Base-by-base conservation (phyloP, 2,329 filamentous ascomycete genomes). In the Colletotrichum sp. region DNA sequence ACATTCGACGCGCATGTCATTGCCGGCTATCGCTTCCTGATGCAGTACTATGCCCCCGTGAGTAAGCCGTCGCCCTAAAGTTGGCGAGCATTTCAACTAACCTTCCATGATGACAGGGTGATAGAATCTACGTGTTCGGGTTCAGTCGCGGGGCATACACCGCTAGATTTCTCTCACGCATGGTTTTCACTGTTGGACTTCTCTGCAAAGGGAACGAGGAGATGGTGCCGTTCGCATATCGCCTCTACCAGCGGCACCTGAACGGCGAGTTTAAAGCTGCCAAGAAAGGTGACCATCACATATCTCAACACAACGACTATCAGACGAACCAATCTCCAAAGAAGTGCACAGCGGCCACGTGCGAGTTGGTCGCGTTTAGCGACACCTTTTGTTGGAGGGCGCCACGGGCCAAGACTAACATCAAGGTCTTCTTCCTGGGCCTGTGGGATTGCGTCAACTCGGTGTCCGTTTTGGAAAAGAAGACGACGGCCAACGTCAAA, bases 381-480 rank as follows among this genome's bases (percentile, higher is more conserved):
- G 83, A 84, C 26, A 89, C 88, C 0, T 90, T 90, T 71, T 89
- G 87, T 77, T 85, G 55, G 83, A 85, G 60, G 59, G 15, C 32
- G 15, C 12, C 34, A 10, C 13, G 18, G 62, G 36, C 62, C 4
- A 10, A 21, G n/a, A 28, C 62, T 4, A 85, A 87, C 44, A 86
- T 89, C 65, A 87, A 86, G 57, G 85, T 90, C 9, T 87, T 88
- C 80, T 90, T 90, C 80, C 86, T 90, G 13, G 89, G 89, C 2
- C 83, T 90, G 36, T 91, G 89, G 83, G 89, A 91, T 78, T 89
- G 86, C 74, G 89, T 91, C 52, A 89, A 88, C 79, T 88, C 86
- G 5, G 88, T 90, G 8, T 83, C 86, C 6, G 83, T 87, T 13
- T 75, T 87, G 32, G 86, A 86, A 73, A 78, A 78, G 1, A 85